Conservation (phyloP, 2,329 filamentous ascomycete genomes). For the Trichoderma pleuroti region DNA sequence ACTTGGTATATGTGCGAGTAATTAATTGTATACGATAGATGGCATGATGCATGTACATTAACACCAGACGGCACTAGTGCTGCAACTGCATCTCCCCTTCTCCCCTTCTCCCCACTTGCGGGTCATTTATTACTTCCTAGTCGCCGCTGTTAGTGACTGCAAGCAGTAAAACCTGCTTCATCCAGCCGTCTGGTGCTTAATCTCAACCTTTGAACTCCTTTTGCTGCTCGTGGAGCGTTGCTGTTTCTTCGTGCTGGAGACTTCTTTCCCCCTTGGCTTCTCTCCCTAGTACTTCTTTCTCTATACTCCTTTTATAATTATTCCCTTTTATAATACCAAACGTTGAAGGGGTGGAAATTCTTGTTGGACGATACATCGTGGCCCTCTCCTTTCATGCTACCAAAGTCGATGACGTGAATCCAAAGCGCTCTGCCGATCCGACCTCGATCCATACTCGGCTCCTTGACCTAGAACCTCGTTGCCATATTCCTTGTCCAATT, state of each 20-base stretch:
- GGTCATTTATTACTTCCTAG: neutral
- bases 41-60: neutral
- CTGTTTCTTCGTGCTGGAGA: neutral
- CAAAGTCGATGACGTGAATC: neutral
- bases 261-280: neutral
- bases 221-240: conserved; percentile 6
- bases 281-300: neutral
- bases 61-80: neutral
- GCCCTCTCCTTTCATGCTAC: neutral
- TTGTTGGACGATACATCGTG: neutral
- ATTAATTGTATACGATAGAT: neutral
- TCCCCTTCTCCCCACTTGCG: neutral
- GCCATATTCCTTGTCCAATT: neutral
- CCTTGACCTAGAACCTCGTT: neutral
- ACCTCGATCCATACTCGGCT: neutral
- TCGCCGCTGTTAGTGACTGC: conserved; percentile 1
- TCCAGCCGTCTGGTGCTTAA: neutral
- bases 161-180: conserved; percentile 15
- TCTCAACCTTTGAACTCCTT: conserved; percentile 6
- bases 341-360: neutral
- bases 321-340: neutral
- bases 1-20: neutral
- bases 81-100: neutral
- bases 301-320: neutral
- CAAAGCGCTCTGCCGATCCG: neutral